phyloP scores from a whole-genome alignment of 768 basidiomycete genomes.

The Coprinellus micaceus region DNA sequence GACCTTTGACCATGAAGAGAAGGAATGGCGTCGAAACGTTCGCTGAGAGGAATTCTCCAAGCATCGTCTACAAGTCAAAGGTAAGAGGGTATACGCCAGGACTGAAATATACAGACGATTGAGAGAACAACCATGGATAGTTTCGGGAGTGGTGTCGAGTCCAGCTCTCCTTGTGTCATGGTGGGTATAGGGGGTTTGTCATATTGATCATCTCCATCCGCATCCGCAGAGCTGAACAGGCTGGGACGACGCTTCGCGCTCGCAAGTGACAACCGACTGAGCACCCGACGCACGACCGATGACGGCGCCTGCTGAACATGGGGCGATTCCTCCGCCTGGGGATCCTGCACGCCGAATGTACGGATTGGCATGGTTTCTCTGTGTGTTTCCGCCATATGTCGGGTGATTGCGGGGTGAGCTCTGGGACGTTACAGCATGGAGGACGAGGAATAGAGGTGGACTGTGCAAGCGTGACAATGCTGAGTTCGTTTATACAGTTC shows the following conservation, averaged over 20 bases:
- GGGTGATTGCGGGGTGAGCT: not conserved
- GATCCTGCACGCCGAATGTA: slow-evolving; percentile 15
- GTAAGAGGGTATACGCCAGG: not conserved
- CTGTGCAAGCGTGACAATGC: not conserved
- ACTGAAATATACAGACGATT: slow-evolving; percentile 49
- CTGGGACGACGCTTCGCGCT: slow-evolving; percentile 8
- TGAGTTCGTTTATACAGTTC: not conserved
- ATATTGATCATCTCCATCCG: slow-evolving; percentile 8
- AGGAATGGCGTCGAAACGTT: slow-evolving; percentile 91
- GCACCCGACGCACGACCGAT: slow-evolving; percentile 9
- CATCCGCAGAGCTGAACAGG: slow-evolving; percentile 6
- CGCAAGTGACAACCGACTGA: slow-evolving; percentile 15
- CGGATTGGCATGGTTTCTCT: slow-evolving; percentile 11
- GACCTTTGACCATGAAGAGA: slow-evolving; percentile 91
- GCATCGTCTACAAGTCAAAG: slow-evolving; percentile 62
- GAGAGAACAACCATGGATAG: slow-evolving; percentile 91
- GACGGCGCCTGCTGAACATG: not conserved
- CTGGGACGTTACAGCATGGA: not conserved
- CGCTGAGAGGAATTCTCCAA: slow-evolving; percentile 92
- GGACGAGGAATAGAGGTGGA: not conserved
- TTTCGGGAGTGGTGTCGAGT: slow-evolving; percentile 77
- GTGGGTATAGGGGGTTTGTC: slow-evolving; percentile 73
- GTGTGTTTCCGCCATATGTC: slow-evolving; percentile 2
- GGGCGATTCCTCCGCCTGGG: not conserved
- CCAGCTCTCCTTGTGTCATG: slow-evolving; percentile 57